Percentiles rank a stretch among this genome's conserved stretches.
phyloP scores from a whole-genome alignment of 2,329 filamentous ascomycete species.

The Cercospora brassicicola region DNA sequence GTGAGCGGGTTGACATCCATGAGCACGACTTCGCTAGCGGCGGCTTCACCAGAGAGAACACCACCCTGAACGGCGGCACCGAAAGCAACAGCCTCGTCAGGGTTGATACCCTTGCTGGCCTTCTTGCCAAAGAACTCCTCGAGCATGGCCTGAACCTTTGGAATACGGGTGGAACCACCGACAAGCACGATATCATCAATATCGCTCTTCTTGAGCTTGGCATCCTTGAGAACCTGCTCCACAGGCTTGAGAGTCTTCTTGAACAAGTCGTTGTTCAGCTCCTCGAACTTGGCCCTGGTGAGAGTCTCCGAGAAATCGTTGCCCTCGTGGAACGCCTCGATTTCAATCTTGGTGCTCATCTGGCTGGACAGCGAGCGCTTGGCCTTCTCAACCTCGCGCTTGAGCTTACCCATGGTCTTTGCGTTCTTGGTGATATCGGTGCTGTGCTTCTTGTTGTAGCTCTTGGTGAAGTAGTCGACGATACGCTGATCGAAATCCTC shows the following conservation, averaged over 20 bases:
- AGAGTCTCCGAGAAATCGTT: conserved; percentile 98
- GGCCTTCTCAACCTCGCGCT: conserved; percentile 99
- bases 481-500: conserved; percentile 98
- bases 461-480: conserved; percentile 94
- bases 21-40: conserved; percentile 87
- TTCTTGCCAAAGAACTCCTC: conserved; percentile 99
- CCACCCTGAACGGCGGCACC: conserved; percentile 96
- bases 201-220: conserved; percentile 93
- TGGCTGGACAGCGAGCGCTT: conserved; percentile 77
- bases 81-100: conserved; percentile 97
- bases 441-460: conserved; percentile 96
- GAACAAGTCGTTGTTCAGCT: conserved; percentile 98
- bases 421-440: conserved; percentile 91
- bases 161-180: conserved; percentile 98
- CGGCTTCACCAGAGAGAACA: conserved; percentile 83
- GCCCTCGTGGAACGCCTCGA: conserved; percentile 94
- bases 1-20: conserved; percentile 96
- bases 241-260: conserved; percentile 99
- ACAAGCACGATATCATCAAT: conserved; percentile 96
- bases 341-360: conserved; percentile 62
- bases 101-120: conserved; percentile 99
- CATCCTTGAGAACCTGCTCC: conserved; percentile 97
- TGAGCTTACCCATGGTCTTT: conserved; percentile 99
- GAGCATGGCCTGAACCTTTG: conserved; percentile 91
- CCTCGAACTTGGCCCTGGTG: conserved; percentile 98